Conservation (phyloP, 106 monocot genomes). For the Acorus gramineus region DNA sequence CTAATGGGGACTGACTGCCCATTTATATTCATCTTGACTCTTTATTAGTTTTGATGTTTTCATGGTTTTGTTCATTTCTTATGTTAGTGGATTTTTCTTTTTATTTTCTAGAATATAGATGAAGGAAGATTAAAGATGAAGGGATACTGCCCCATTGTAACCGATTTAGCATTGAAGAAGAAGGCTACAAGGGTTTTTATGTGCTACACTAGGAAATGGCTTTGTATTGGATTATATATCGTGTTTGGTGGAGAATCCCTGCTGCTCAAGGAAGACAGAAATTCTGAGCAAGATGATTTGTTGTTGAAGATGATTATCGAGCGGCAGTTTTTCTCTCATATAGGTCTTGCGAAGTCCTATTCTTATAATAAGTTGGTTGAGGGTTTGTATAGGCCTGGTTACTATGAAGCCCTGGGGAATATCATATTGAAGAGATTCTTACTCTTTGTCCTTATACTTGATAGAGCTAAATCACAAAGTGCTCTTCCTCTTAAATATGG, state of each 20-base stretch:
- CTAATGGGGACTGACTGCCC: too few relatives aligned
- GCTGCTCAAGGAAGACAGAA: constrained; percentile 17
- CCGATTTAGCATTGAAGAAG: constrained; percentile 40
- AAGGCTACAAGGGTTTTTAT: constrained; percentile 36
- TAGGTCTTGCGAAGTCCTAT: constrained; percentile 25
- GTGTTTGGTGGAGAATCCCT: constrained; percentile 56
- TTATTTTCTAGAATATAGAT: constrained; percentile 43
- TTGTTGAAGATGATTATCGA: constrained; percentile 46
- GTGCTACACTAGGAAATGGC: constrained; percentile 49
- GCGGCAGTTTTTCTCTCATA: constrained; percentile 39
- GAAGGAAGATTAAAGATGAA: constrained; percentile 64
- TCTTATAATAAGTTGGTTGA: constrained; percentile 48
- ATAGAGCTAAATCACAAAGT: constrained; percentile 60
- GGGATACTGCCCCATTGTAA: constrained; percentile 44
- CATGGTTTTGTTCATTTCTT: neutral
- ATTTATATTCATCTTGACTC: neutral
- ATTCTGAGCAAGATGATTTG: constrained; percentile 14
- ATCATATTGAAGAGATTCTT: constrained; percentile 52
- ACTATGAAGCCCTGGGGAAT: constrained; percentile 46
- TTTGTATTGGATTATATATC: constrained; percentile 52
- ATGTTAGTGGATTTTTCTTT: neutral
- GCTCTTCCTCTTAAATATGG: constrained; percentile 41
- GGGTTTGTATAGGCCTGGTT: constrained; percentile 39
- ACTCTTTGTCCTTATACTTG: constrained; percentile 40
- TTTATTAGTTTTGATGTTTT: neutral